Conservation (phyloP, 2,329 filamentous ascomycete species). For the Blumeria graminis region DNA sequence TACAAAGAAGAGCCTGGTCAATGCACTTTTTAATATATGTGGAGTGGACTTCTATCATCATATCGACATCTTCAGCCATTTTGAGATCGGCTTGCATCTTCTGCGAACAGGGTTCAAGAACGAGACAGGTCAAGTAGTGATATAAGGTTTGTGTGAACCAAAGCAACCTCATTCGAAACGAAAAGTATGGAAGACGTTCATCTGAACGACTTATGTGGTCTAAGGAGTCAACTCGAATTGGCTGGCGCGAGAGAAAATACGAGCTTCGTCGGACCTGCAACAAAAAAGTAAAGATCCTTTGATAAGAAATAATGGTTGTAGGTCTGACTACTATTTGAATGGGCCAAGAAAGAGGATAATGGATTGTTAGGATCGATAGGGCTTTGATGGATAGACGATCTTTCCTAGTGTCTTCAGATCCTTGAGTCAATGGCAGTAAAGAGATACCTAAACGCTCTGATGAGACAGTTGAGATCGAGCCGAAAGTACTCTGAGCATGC, state of each 20-base stretch:
- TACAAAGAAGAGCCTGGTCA: slow-evolving; percentile 44
- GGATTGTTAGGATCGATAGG: slow-evolving; percentile 37
- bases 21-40: slow-evolving; percentile 36
- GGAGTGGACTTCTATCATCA: slow-evolving; percentile 50
- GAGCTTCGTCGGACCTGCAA: slow-evolving; percentile 54
- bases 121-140: slow-evolving; percentile 51
- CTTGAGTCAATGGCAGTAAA: slow-evolving; percentile 19
- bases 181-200: slow-evolving; percentile 28
- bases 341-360: slow-evolving; percentile 43
- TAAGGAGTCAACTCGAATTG: slow-evolving; percentile 20
- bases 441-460: slow-evolving; percentile 36
- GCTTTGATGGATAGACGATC: slow-evolving; percentile 34
- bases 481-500: slow-evolving; percentile 48
- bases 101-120: slow-evolving; percentile 34
- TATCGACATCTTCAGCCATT: slow-evolving; percentile 48
- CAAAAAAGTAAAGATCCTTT: slow-evolving; percentile 48
- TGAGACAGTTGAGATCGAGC: slow-evolving; percentile 26
- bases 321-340: slow-evolving; percentile 49
- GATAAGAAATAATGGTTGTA: slow-evolving; percentile 39
- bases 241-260: slow-evolving; percentile 35
- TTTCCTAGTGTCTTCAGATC: slow-evolving; percentile 20
- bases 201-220: slow-evolving; percentile 17
- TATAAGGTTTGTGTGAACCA: slow-evolving; percentile 59
- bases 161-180: slow-evolving; percentile 41
- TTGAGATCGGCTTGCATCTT: slow-evolving; percentile 32